Percentiles rank a stretch among this genome's conserved stretches.
These are phyloP conservation scores for Leishmania braziliensis DNA, from an alignment of 208 protist genomes.

Conservation along the genomic window DNA sequence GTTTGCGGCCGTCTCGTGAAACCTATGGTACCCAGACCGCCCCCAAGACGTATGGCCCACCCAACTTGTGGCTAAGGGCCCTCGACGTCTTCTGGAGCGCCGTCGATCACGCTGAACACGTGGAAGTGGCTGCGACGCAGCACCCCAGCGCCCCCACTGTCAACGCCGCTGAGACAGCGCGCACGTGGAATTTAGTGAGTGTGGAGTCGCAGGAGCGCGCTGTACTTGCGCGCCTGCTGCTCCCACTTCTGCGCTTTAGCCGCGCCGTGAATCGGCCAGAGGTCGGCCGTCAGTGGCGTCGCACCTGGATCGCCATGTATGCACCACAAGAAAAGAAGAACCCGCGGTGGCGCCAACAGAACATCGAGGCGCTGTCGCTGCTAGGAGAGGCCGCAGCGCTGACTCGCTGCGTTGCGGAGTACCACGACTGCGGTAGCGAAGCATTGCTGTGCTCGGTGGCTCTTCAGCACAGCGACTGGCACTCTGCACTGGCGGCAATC, in stretches of 20 bases:
- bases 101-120: conserved; percentile 42
- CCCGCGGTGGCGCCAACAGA: conserved; percentile 30
- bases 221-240: conserved; percentile 50
- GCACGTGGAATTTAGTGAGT: neutral
- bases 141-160: neutral
- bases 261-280: conserved; percentile 33
- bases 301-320: conserved; percentile 43
- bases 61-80: conserved; percentile 50
- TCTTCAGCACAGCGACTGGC: conserved; percentile 51
- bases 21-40: neutral
- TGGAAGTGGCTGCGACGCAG: neutral
- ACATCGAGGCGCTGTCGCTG: conserved; percentile 50
- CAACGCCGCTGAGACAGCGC: neutral
- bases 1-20: neutral
- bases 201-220: conserved; percentile 40
- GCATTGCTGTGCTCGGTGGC: conserved; percentile 55
- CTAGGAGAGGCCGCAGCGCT: conserved; percentile 42
- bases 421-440: conserved; percentile 11
- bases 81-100: conserved; percentile 75
- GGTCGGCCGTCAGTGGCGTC: conserved; percentile 54
- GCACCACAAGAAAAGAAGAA: conserved; percentile 23
- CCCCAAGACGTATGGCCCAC: neutral
- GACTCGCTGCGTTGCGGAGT: conserved; percentile 20
- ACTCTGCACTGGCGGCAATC: conserved; percentile 42
- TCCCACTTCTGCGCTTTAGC: conserved; percentile 56